Base-by-base conservation (phyloP, 2,329 filamentous ascomycete species). In the Colletotrichum nymphaeae region DNA sequence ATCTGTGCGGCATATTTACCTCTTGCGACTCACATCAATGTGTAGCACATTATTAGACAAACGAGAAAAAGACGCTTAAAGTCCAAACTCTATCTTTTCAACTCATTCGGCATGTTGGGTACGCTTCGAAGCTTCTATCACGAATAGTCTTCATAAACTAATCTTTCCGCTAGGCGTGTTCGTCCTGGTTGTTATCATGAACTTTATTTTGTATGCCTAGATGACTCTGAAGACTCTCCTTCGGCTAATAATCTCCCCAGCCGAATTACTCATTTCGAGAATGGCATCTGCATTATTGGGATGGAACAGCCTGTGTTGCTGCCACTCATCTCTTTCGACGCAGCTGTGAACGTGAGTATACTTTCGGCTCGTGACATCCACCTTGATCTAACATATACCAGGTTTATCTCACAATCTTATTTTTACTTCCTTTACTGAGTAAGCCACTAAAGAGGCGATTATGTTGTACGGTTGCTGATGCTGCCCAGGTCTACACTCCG, bases 21-120 rank as follows among this genome's bases (percentile, higher is more conserved):
- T 16, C 22, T 19, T 8, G 1, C 1, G 7, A 9, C 56, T 60
- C 4, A 68, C 16, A 68, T 42, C 5, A 52, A 11, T 0, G 5
- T 4, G 14, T 5, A 72, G 70, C 70, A 72, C 16, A 69, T 72
- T 7, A 72, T 72, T 9, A 55, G 70, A 3, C 70, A 72, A 49
- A 72, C 70, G 5, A 64, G 66, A 26, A 72, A 69, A 26, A 35
- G 52, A 1, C 70, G 70, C 3, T 9, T 72, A 5, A 72, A 59
- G 32, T 72, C 70, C 4, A 72, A 72, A 14, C 42, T 72, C 2
- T 72, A 72, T 22, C 5, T 72, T 1, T 37, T 69, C 8, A 72
- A 72, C 4, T 69, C 70, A 0, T 69, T 72, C 8, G 70, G 70
- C 11, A 72, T 72, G 70, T 67, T 72, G 19, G 66, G 70, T 72